Evolutionary conservation across 805 yeast genomes (phyloP).

Genomic region (Wickerhamiella australiensis): DNA sequence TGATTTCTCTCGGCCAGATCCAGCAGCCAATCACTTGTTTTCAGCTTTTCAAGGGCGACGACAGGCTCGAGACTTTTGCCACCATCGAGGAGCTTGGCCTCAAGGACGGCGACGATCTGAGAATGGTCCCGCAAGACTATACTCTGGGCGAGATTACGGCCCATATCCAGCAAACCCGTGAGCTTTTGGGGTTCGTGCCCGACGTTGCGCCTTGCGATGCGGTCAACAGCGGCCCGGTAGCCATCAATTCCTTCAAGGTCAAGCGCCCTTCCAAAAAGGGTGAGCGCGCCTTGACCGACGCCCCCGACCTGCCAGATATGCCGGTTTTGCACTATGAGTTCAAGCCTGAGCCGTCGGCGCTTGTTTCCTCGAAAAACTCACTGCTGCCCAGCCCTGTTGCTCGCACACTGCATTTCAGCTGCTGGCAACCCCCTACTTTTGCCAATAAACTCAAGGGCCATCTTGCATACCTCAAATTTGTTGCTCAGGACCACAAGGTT

Average conservation of each 20-base stretch:
- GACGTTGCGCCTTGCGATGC: constrained; percentile 24
- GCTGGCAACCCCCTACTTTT: constrained; percentile 79
- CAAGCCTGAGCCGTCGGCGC: neutral
- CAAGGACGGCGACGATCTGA: constrained; percentile 32
- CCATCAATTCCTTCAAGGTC: constrained; percentile 22
- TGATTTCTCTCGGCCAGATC: constrained; percentile 45
- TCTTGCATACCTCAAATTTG: constrained; percentile 58
- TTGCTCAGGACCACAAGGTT: constrained; percentile 71
- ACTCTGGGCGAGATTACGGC: constrained; percentile 46
- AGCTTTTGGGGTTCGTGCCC: constrained; percentile 39
- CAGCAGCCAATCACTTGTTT: constrained; percentile 50
- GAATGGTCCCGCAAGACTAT: constrained; percentile 44
- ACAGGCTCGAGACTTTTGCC: constrained; percentile 27
- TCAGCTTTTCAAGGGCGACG: constrained; percentile 33
- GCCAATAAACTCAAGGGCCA: constrained; percentile 58
- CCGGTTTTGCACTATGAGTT: constrained; percentile 15
- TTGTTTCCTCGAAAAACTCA: constrained; percentile 15
- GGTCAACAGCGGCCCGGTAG: constrained; percentile 19
- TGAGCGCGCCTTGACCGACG: constrained; percentile 14
- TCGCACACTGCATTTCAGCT: constrained; percentile 55
- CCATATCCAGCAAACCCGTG: constrained; percentile 55
- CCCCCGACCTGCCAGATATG: constrained; percentile 14
- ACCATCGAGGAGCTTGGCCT: constrained; percentile 26
- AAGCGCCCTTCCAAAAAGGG: constrained; percentile 14
- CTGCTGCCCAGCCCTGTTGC: constrained; percentile 29